Evolutionary conservation across 805 yeast genomes (phyloP).

Genomic region (Kuraishia hungarica): DNA sequence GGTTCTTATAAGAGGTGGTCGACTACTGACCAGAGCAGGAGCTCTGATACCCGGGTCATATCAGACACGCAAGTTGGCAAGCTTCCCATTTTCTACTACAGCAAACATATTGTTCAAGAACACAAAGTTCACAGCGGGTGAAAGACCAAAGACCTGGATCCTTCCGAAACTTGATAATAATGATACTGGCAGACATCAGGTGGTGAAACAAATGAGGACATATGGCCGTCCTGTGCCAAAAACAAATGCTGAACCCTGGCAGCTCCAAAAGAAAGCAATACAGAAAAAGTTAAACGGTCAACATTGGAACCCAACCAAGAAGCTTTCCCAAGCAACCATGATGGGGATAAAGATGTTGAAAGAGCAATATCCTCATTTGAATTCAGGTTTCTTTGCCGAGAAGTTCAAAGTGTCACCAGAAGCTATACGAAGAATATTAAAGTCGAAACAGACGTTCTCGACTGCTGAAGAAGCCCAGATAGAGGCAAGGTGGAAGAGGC

Average conservation of each 20-base stretch:
- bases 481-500: conserved; percentile 42
- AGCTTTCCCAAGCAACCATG: conserved; percentile 62
- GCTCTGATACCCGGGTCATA: too few species aligned
- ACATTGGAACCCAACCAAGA: conserved; percentile 61
- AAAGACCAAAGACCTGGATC: background rate
- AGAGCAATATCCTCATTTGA: conserved; percentile 47
- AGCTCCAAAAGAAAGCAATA: conserved; percentile 47
- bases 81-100: background rate
- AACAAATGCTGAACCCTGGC: background rate
- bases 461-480: conserved; percentile 38
- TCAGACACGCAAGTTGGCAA: too few species aligned
- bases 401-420: conserved; percentile 72
- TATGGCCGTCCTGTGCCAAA: background rate
- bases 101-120: background rate
- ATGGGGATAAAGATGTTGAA: conserved; percentile 52
- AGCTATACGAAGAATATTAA: conserved; percentile 70
- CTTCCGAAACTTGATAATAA: background rate
- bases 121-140: background rate
- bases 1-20: too few species aligned
- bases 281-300: conserved; percentile 49
- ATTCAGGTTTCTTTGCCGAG: conserved; percentile 48
- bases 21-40: too few species aligned
- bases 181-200: background rate
- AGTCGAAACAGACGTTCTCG: conserved; percentile 67
- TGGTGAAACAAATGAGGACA: background rate